A percentile compares a stretch with the other conserved stretches of the same genome.
These are phyloP conservation scores for Aphanomyces stellatus DNA, from an alignment of 352 stramenopile genomes.

Conservation along the genomic window DNA sequence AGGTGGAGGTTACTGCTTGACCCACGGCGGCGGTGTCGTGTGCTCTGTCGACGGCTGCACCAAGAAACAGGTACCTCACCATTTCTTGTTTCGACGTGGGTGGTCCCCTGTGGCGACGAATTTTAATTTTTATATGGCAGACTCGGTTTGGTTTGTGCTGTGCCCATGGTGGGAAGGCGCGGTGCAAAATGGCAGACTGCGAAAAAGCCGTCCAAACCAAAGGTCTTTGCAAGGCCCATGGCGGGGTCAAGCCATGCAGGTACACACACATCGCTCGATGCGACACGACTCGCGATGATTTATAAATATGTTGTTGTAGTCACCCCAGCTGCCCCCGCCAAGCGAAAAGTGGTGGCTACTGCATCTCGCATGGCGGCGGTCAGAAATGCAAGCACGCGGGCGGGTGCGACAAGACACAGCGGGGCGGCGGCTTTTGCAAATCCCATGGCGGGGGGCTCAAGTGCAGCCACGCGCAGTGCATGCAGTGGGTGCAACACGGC, in stretches of 20 bases:
- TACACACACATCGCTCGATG: background rate
- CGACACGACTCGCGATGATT: background rate
- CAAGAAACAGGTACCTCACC: conserved; percentile 84
- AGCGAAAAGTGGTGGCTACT: conserved; percentile 63
- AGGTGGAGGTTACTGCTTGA: conserved; percentile 62
- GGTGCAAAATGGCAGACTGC: conserved; percentile 9
- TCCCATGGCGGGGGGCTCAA: conserved; percentile 56
- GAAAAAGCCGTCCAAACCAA: conserved; percentile 18
- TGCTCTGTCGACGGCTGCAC: conserved; percentile 56
- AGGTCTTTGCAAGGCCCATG: conserved; percentile 18
- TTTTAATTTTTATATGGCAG: background rate
- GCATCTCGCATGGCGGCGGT: conserved; percentile 76
- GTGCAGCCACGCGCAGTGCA: background rate
- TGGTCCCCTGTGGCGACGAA: background rate
- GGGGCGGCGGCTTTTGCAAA: conserved; percentile 57
- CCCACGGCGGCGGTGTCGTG: conserved; percentile 61
- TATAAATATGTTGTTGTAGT: background rate
- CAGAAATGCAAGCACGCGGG: conserved; percentile 71
- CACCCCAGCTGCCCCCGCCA: conserved; percentile 4
- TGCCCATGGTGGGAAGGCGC: conserved; percentile 17
- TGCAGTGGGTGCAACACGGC: background rate
- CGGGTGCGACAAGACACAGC: conserved; percentile 49
- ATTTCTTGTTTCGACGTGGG: background rate
- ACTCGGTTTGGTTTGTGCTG: conserved; percentile 18
- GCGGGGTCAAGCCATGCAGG: conserved; percentile 15